phyloP scores from a whole-genome alignment of 2,329 filamentous ascomycete genomes.

The Neofusicoccum parvum region DNA sequence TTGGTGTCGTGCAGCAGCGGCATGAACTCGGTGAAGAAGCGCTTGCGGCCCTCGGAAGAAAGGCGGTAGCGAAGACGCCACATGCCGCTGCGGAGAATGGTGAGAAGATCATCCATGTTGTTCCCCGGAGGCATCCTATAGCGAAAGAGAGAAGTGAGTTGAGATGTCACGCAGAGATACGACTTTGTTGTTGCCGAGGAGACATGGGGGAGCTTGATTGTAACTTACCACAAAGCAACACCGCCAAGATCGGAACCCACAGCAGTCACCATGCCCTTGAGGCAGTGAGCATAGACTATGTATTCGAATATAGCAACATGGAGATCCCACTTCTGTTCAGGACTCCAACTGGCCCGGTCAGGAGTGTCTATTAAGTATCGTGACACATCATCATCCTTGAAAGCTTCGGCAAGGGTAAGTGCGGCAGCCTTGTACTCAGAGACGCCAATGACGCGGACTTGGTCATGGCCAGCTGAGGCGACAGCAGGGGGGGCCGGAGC shows the following conservation, averaged over 20 bases:
- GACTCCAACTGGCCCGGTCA: slow-evolving; percentile 63
- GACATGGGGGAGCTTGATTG: background rate
- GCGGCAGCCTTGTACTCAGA: slow-evolving; percentile 73
- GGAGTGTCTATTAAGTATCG: slow-evolving; percentile 74
- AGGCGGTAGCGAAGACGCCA: slow-evolving; percentile 78
- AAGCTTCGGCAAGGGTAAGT: slow-evolving; percentile 73
- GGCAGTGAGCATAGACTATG: slow-evolving; percentile 72
- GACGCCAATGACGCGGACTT: slow-evolving; percentile 65
- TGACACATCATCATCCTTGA: slow-evolving; percentile 72
- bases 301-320: slow-evolving; percentile 79
- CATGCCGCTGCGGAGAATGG: slow-evolving; percentile 72
- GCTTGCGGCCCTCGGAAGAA: slow-evolving; percentile 68
- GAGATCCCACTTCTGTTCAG: slow-evolving; percentile 72
- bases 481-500: slow-evolving; percentile 27
- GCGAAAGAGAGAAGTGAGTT: background rate
- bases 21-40: slow-evolving; percentile 77
- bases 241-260: slow-evolving; percentile 76
- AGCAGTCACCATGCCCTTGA: slow-evolving; percentile 73
- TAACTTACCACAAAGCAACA: slow-evolving; percentile 74
- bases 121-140: slow-evolving; percentile 73
- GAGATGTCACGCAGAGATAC: too few species aligned
- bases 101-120: slow-evolving; percentile 73
- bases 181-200: too few species aligned
- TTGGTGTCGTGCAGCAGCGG: slow-evolving; percentile 75
- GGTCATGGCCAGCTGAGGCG: slow-evolving; percentile 36